Evolutionary conservation across 192 early-diverging fungal species (phyloP).

Genomic region (Linnemannia hyalina): DNA sequence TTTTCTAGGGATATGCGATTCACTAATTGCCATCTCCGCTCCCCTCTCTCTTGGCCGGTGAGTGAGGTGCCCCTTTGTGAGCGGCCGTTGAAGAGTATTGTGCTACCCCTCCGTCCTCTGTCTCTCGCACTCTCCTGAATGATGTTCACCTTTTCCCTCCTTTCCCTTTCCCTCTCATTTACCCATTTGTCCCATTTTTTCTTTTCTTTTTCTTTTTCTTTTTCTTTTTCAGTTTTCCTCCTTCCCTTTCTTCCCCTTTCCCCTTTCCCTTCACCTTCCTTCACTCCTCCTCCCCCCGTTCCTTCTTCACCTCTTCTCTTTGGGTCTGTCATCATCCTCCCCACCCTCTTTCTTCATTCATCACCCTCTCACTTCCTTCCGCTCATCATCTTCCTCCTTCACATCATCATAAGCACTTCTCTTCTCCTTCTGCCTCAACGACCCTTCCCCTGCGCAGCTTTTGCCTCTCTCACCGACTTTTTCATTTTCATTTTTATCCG

Average conservation of each 20-base stretch:
- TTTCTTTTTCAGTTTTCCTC: not conserved
- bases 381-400: not conserved
- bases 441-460: slow-evolving; percentile 15
- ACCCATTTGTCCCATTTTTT: not conserved
- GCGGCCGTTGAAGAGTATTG: not conserved
- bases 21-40: too few species aligned
- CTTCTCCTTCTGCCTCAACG: slow-evolving; percentile 15
- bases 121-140: not conserved
- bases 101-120: too few species aligned
- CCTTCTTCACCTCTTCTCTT: slow-evolving; percentile 2
- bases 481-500: not conserved
- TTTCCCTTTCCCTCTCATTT: not conserved
- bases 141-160: not conserved
- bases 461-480: not conserved
- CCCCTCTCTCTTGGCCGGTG: not conserved
- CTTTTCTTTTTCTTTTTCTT: not conserved
- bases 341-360: not conserved
- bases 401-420: slow-evolving; percentile 4
- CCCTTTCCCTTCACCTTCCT: not conserved
- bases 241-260: not conserved
- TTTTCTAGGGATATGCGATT: too few species aligned
- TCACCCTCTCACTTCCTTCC: not conserved
- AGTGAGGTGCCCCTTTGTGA: not conserved
- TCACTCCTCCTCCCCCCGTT: not conserved
- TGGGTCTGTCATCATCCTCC: not conserved